These are phyloP conservation scores for Flagelloscypha sp. DNA, from an alignment of 768 basidiomycete genomes.

Conservation along the genomic window DNA sequence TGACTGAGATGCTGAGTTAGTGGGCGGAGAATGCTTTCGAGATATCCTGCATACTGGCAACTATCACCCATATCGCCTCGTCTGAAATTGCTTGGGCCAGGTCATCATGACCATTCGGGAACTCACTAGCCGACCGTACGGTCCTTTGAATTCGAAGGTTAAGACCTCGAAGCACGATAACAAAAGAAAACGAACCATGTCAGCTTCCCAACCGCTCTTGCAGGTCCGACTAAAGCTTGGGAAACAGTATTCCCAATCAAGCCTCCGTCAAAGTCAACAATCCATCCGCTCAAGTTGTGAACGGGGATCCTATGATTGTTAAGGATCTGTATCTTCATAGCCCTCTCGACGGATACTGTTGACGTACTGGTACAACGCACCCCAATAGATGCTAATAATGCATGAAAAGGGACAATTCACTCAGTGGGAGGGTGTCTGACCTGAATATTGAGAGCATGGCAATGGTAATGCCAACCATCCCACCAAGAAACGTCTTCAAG, in stretches of 20 bases:
- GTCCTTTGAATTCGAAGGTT: conserved; percentile 30
- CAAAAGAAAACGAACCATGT: conserved; percentile 15
- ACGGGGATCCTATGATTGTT: no score
- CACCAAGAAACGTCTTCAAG: conserved; percentile 1
- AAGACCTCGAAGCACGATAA: no score
- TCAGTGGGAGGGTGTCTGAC: no score
- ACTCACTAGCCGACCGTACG: conserved; percentile 21
- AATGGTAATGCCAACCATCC: background rate
- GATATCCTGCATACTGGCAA: conserved; percentile 28
- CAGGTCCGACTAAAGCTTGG: conserved; percentile 25
- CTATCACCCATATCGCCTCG: conserved; percentile 37
- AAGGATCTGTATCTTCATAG: no score
- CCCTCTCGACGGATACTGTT: no score
- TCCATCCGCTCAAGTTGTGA: conserved; percentile 32
- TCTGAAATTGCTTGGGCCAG: conserved; percentile 31
- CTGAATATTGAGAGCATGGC: conserved; percentile 14
- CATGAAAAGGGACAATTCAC: no score
- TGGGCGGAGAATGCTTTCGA: background rate
- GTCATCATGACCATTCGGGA: conserved; percentile 31
- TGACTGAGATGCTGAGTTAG: conserved; percentile 10
- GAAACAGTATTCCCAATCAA: conserved; percentile 1
- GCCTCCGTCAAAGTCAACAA: conserved; percentile 32
- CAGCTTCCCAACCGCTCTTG: conserved; percentile 26
- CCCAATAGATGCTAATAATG: conserved; percentile 3
- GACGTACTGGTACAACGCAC: no score